Conservation (phyloP, 768 basidiomycete species). For the Rhizopogon sp. region DNA sequence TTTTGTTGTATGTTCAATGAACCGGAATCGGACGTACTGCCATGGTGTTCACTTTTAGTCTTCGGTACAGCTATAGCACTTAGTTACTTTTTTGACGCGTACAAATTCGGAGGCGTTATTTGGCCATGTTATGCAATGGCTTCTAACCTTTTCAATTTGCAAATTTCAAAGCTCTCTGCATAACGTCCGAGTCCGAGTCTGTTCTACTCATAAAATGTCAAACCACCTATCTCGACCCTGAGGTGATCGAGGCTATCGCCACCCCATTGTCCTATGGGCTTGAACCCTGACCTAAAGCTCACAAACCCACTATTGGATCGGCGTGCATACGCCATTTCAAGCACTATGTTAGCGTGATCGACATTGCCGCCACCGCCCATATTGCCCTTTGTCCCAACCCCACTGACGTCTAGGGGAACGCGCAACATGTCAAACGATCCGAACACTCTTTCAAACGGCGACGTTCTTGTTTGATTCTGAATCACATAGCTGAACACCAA, state of each 20-base stretch:
- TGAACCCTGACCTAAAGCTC: neutral
- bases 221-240: too few species aligned
- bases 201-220: too few species aligned
- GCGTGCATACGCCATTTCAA: neutral
- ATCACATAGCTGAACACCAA: neutral
- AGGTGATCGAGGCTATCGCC: neutral
- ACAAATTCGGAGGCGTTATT: slow-evolving; percentile 20
- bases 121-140: neutral
- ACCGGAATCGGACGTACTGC: slow-evolving; percentile 13
- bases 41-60: slow-evolving; percentile 14
- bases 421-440: neutral
- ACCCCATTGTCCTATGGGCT: neutral
- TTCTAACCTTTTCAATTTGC: neutral
- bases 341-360: neutral
- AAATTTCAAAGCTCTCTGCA: neutral
- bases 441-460: neutral
- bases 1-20: neutral
- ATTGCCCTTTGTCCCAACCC: neutral
- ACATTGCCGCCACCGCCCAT: neutral
- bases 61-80: slow-evolving; percentile 6
- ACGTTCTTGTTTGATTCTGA: neutral
- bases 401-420: too few species aligned
- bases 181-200: too few species aligned
- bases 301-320: neutral
- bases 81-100: slow-evolving; percentile 4